Evolutionary conservation across 2,329 filamentous ascomycete genomes (phyloP).

Genomic region (Neophaeococcomyces aloes): DNA sequence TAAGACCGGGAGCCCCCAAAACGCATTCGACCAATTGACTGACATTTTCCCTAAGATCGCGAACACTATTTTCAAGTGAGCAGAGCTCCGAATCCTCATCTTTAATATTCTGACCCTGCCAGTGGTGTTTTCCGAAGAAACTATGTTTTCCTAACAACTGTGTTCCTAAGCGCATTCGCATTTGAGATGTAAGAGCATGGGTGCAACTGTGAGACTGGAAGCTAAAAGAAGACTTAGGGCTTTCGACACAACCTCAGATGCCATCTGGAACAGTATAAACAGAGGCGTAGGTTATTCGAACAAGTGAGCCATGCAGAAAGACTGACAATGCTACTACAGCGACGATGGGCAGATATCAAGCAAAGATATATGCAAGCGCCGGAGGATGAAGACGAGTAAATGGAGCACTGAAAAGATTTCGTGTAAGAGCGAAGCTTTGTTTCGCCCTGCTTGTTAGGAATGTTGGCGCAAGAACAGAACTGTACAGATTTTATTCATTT

Average conservation of each 20-base stretch:
- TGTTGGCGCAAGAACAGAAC: no score
- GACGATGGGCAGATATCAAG: constrained; percentile 99
- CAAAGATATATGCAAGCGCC: constrained; percentile 66
- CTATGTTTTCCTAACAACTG: constrained; percentile 71
- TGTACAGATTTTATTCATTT: no score
- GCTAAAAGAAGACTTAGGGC: constrained; percentile 43
- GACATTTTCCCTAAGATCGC: constrained; percentile 34
- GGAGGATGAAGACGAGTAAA: constrained; percentile 40
- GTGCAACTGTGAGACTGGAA: background rate
- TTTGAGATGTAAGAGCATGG: constrained; percentile 74
- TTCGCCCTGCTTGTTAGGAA: no score
- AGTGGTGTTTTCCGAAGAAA: constrained; percentile 82
- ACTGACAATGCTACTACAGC: constrained; percentile 42
- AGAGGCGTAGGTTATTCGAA: constrained; percentile 59
- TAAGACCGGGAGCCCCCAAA: constrained; percentile 31
- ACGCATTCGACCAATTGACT: background rate
- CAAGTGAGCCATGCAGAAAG: background rate
- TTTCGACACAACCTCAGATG: constrained; percentile 70
- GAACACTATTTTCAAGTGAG: constrained; percentile 52
- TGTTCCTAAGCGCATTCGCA: constrained; percentile 80
- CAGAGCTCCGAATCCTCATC: constrained; percentile 12
- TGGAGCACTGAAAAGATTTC: background rate
- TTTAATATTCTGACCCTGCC: constrained; percentile 19
- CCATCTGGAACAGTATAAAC: constrained; percentile 81
- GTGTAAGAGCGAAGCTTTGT: background rate